phyloP scores from a whole-genome alignment of 345 rosid species.

The Hibiscus syriacus region DNA sequence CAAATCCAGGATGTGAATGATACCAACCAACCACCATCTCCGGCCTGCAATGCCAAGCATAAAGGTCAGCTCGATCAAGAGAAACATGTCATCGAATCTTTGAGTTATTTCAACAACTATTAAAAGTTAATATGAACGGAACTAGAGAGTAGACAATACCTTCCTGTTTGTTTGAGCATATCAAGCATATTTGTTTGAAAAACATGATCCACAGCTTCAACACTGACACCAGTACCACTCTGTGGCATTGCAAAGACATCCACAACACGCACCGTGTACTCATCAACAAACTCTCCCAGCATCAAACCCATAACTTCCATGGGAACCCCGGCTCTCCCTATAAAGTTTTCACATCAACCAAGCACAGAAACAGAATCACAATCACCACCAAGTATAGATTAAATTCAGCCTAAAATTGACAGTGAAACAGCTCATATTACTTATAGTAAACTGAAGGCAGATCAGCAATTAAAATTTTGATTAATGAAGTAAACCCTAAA shows the following conservation, averaged over 20 bases:
- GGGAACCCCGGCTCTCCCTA: slow-evolving; percentile 99
- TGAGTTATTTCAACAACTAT: neutral
- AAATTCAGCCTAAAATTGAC: neutral
- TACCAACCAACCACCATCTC: slow-evolving; percentile 99
- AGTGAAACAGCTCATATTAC: neutral
- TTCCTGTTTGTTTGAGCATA: slow-evolving; percentile 99
- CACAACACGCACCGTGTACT: slow-evolving; percentile 92
- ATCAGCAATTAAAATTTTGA: neutral
- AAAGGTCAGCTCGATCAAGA: slow-evolving; percentile 4
- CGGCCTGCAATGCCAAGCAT: slow-evolving; percentile 48
- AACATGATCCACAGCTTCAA: slow-evolving; percentile 98
- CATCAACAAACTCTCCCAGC: slow-evolving; percentile 98
- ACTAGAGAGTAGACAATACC: slow-evolving; percentile 30
- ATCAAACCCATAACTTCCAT: slow-evolving; percentile 99
- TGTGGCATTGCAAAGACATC: slow-evolving; percentile 99
- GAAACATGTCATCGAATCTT: neutral
- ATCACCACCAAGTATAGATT: neutral
- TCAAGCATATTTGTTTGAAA: slow-evolving; percentile 99
- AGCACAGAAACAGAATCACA: neutral
- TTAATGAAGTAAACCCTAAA: neutral
- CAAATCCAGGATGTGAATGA: slow-evolving; percentile 99
- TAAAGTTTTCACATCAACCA: slow-evolving; percentile 1
- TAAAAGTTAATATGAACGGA: neutral
- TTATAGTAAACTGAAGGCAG: neutral
- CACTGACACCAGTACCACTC: slow-evolving; percentile 98